Conservation (phyloP, 305 asterid species). For the Solanum hybrid region DNA sequence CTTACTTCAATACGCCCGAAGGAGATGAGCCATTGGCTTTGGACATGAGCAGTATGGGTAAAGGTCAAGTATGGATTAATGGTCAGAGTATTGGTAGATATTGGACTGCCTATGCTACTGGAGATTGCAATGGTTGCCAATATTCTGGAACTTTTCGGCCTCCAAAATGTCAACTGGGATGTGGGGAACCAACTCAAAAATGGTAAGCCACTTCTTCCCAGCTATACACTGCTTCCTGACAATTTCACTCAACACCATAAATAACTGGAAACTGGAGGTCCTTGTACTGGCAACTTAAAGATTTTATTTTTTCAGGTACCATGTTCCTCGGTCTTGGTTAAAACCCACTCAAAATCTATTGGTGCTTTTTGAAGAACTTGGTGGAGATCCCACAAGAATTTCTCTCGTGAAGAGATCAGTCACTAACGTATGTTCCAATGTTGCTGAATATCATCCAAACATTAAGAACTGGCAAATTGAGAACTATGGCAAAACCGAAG, state of each 20-base stretch:
- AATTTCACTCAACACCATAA: neutral
- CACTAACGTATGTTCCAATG: conserved; percentile 68
- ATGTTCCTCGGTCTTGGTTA: conserved; percentile 80
- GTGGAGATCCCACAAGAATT: conserved; percentile 77
- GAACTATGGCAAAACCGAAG: conserved; percentile 54
- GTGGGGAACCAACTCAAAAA: conserved; percentile 86
- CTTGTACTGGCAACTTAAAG: neutral
- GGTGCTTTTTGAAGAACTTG: conserved; percentile 89
- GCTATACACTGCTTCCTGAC: neutral
- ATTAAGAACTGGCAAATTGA: conserved; percentile 82
- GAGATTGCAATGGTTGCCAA: conserved; percentile 61
- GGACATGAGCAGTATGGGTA: conserved; percentile 95
- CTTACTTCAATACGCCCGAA: conserved; percentile 58
- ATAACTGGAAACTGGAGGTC: neutral
- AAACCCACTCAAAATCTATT: conserved; percentile 65
- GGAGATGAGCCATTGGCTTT: conserved; percentile 89
- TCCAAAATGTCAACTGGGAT: conserved; percentile 69
- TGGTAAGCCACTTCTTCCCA: conserved; percentile 31
- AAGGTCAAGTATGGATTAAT: conserved; percentile 90
- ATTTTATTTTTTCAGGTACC: conserved; percentile 53
- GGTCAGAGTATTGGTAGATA: conserved; percentile 84
- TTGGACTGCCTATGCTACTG: conserved; percentile 73
- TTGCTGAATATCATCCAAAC: conserved; percentile 80
- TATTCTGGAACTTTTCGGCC: conserved; percentile 63
- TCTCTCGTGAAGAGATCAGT: conserved; percentile 61